A percentile compares a stretch with the other conserved stretches of the same genome.
Evolutionary conservation across 768 basidiomycete species (phyloP).

Genomic region (Podaxis rugospora): DNA sequence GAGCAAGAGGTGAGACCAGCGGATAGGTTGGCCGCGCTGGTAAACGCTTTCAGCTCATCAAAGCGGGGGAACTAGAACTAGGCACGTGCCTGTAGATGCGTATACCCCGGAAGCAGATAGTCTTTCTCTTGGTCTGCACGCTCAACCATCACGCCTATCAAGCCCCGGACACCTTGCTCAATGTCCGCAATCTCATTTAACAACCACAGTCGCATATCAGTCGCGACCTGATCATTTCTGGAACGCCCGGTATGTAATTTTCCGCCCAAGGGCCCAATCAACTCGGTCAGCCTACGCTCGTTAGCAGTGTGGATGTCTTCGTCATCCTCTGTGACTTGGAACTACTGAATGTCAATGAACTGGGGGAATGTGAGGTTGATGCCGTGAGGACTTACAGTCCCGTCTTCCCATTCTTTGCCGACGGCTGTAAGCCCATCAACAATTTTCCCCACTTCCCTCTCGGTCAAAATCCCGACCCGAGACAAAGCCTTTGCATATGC

Average conservation of each 20-base stretch:
- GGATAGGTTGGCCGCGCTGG: conserved; percentile 95
- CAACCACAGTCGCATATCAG: conserved; percentile 97
- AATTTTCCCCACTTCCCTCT: conserved; percentile 70
- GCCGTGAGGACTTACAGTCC: conserved; percentile 44
- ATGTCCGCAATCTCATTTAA: conserved; percentile 70
- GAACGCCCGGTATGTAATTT: conserved; percentile 97
- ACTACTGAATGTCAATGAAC: conserved; percentile 39
- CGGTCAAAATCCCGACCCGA: conserved; percentile 75
- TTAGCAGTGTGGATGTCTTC: conserved; percentile 99
- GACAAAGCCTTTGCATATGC: conserved; percentile 90
- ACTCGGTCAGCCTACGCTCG: conserved; percentile 87
- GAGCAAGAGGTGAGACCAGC: conserved; percentile 96
- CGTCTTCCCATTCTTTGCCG: conserved; percentile 79
- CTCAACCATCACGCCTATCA: conserved; percentile 86
- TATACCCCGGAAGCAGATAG: conserved; percentile 91
- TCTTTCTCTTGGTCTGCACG: conserved; percentile 93
- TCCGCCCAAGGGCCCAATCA: conserved; percentile 89
- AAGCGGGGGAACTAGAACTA: background rate
- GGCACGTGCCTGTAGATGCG: conserved; percentile 81
- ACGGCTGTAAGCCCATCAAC: conserved; percentile 72
- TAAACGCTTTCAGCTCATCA: background rate
- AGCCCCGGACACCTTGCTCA: conserved; percentile 62
- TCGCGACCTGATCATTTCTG: conserved; percentile 97
- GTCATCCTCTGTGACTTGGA: conserved; percentile 76
- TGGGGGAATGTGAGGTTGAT: background rate